Evolutionary conservation across 768 basidiomycete genomes (phyloP), one percentile per base, ranked within the genome.

Genomic region (Suillus hirtellus): DNA sequence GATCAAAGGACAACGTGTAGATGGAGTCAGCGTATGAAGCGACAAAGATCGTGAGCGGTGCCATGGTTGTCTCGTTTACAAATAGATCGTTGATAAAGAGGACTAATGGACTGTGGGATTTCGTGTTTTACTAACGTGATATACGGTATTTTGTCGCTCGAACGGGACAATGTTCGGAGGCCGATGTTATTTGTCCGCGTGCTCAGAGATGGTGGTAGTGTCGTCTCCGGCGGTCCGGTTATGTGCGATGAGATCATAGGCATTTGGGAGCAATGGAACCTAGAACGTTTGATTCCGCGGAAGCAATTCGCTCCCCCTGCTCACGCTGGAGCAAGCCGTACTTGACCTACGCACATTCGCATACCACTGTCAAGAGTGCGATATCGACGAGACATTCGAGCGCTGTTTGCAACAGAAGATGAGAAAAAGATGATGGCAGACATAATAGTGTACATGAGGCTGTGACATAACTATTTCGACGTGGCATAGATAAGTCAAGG

Each of bases 1-100:
- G 78, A 68, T 92, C 84, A 68, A 95, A 94, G 24, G 74, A 70
- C 59, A 93, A 78, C 2, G 89, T 87, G 44, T 82, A 79, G 65
- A 94, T 81, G 43, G 82, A 79, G 70, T 86, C 78, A 24, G 88
- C 82, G 73, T 87, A 88, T n/a, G 89, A 87, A 55, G 81, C 85
- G 27, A 85, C 86, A 38, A 89, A 74, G 67, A 92, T 89, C 54
- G 66, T 75, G 38, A 59, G 24, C 11, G 64, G 46, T 12, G 55
- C 31, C 73, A 75, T 75, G 38, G 17, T 15, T 9, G 54, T 37
- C 21, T 37, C 8, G 21, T 24, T 8, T 56, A 55, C 52, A n/a
- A 10, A 19, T 24, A 10, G 31, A n/a, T 53, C 19, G 15, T 56
- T 17, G 38, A 56, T 40, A 17, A 8, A 38, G 38, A 17, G 15